Base-by-base conservation (phyloP, 352 stramenopile genomes). In the Globisporangium yorkense region DNA sequence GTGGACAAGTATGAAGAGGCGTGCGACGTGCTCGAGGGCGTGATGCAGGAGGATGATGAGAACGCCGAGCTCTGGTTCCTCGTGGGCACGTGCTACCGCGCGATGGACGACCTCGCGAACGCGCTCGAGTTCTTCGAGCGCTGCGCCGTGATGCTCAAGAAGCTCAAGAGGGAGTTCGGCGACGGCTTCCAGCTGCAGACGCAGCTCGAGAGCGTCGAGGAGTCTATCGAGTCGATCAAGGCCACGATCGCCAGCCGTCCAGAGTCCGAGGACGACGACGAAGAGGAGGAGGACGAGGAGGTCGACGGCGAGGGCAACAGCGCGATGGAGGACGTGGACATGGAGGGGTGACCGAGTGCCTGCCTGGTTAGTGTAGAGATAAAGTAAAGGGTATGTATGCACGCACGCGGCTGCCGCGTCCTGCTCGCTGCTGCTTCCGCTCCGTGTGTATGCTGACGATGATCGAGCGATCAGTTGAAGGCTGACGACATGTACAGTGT, bases 11-110 rank as follows among this genome's bases (percentile, higher is more conserved):
- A 88, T 54, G 87, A 92, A 58, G 68, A 90, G 58, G 85, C 87
- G 10, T 79, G 74, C 47, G 79, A 93, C 58, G 73, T 96, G 54
- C 68, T 96, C 41, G 87, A 96, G 59, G 78, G 76, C 40, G 85
- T 95, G 51, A 89, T 96, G 80, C 80, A 94, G 61, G 87, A 96
- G 51, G 87, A 96, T 57, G 87, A 96, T 61, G 84, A 94, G 51
- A 94, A 95, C 60, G 87, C 85, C 16, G 87, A 96, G 71, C 67
- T 96, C 46, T 96, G 87, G 87, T 94, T 95, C 63, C 75, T 96
- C 21, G 79, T 96, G 15, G 87, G 74, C 35, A 92, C 84, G 61
- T 95, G 87, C 67, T 93, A 96, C 61, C 87, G 85, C 18, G 84
- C 80, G 0, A 86, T 94, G 74, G 87, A 93, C 56, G 83, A 96